Evolutionary conservation across 768 basidiomycete genomes (phyloP).

Genomic region (Mycena belliarum): DNA sequence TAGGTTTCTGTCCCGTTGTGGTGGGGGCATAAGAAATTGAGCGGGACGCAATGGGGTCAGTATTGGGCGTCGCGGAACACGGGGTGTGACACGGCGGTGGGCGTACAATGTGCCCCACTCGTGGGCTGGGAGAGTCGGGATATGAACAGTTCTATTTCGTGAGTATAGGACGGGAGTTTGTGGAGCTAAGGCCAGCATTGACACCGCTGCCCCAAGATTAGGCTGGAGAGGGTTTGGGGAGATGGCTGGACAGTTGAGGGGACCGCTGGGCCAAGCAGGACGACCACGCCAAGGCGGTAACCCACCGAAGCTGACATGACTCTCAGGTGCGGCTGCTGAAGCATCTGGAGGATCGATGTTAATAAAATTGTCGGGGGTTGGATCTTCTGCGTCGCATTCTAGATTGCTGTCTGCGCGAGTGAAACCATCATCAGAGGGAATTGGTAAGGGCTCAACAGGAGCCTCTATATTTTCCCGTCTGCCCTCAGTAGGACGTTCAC

Average conservation of each 20-base stretch:
- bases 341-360: no score
- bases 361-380: no score
- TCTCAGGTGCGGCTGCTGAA: not conserved
- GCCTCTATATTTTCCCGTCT: no score
- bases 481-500: no score
- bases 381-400: no score
- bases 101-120: not conserved
- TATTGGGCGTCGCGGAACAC: not conserved
- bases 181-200: no score
- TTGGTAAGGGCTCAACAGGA: no score
- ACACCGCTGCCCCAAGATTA: no score
- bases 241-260: not conserved
- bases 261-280: not conserved
- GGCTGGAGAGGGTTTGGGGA: not conserved
- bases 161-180: not conserved
- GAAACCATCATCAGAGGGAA: no score
- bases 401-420: no score
- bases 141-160: not conserved
- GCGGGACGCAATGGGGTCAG: not conserved
- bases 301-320: not conserved
- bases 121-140: not conserved
- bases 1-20: not conserved
- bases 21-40: not conserved
- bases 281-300: not conserved
- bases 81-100: not conserved